Evolutionary conservation across 306 rosid species (phyloP), one percentile per base, ranked within the genome.

Genomic region (Pterocarpus macrocarpus): DNA sequence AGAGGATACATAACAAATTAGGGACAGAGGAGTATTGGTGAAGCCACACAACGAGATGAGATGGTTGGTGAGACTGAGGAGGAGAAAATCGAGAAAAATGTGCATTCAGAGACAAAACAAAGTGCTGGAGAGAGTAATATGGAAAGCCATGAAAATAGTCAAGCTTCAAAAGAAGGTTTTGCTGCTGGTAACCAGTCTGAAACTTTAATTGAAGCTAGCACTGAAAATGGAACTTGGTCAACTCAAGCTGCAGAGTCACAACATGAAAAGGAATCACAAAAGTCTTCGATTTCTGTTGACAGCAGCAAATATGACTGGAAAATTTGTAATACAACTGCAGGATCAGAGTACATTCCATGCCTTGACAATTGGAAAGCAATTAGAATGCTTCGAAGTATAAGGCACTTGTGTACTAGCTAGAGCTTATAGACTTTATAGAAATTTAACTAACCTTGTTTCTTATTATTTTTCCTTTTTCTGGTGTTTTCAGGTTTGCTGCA

Each of bases 301-400:
- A 68, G 75, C 64, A 89, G 53, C 67, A 83, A 52, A 71, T 70
- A 82, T 66, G 83, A 76, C 5, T 90, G 95, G 98, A 90, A 88
- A 81, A 77, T 94, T 69, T 94, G 98, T 72, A 89, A 90, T 22
- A 81, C 85, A 74, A 88, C 92, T 44, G 83, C 98, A 3, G 95
- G 95, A 82, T 78, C 98, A 5, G 98, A 94, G 62, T 94, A 92
- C 88, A 94, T 94, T 59, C 97, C 97, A 84, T 94, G 98, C 81
- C 90, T 94, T 55, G 98, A 94, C 81, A 90, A 94, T 80, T 85
- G 73, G 94, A 47, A 83, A 77, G 82, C 92, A 38, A 88, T 94
- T 80, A 89, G 61, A 64, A 86, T 33, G 83, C 98, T 94, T 69
- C 84, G 2, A 68, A 87, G 90, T 81, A 90, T 78, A 77, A 62